Percentiles rank a stretch among this genome's conserved stretches.
Evolutionary conservation across 257 asterid species (phyloP).

Genomic region (Lithospermum erythrorhizon): DNA sequence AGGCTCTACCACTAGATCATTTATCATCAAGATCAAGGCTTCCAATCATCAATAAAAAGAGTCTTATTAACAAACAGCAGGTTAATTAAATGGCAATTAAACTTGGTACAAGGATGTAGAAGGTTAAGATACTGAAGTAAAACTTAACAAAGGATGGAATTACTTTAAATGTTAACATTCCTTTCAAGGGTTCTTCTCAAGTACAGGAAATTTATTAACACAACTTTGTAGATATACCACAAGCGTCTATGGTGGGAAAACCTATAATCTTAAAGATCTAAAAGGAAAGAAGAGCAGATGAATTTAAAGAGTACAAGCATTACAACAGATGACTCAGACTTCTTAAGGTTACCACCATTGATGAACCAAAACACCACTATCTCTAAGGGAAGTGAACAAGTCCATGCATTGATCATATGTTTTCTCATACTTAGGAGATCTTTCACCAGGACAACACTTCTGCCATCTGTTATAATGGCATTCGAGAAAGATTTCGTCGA

Average conservation of each 20-base stretch:
- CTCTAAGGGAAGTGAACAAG: constrained; percentile 22
- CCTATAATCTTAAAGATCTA: not conserved
- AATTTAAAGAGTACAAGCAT: not conserved
- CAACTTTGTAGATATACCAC: not conserved
- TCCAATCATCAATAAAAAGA: too few relatives aligned
- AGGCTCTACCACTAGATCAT: too few relatives aligned
- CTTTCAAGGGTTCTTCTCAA: not conserved
- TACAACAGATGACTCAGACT: not conserved
- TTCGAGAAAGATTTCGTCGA: constrained; percentile 45
- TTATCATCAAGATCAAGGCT: too few relatives aligned
- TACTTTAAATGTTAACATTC: not conserved
- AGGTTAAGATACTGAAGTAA: too few relatives aligned
- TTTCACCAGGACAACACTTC: constrained; percentile 30
- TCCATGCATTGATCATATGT: constrained; percentile 21
- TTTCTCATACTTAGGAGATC: constrained; percentile 24
- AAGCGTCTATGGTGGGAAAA: not conserved
- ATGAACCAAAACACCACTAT: constrained; percentile 32
- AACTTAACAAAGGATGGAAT: not conserved
- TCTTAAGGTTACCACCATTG: constrained; percentile 36
- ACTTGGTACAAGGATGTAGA: too few relatives aligned
- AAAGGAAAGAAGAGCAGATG: not conserved
- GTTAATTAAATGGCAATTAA: too few relatives aligned
- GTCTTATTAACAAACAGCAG: too few relatives aligned
- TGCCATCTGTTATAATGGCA: constrained; percentile 40
- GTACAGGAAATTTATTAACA: not conserved